Conservation (phyloP, 2,329 filamentous ascomycete genomes). For the Purpureocillium lavendulum region DNA sequence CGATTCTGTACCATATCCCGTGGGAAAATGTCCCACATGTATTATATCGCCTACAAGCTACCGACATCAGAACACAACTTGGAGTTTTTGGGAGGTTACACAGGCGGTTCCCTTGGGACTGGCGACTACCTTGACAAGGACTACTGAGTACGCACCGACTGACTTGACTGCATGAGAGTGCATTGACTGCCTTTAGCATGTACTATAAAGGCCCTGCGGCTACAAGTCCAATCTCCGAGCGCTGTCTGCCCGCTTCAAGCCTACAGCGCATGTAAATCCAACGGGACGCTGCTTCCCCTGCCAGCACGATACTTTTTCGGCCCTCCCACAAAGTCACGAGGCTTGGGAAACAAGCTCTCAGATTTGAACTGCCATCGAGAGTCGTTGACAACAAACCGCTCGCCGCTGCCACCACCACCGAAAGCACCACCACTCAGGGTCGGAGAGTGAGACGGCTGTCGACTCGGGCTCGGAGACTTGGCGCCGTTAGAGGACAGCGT, state of each 20-base stretch:
- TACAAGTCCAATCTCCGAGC: too few species aligned
- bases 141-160: too few species aligned
- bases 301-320: slow-evolving; percentile 80
- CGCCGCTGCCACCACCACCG: slow-evolving; percentile 8
- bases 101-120: too few species aligned
- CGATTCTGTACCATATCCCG: slow-evolving; percentile 15
- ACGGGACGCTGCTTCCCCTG: slow-evolving; percentile 84
- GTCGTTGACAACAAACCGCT: slow-evolving; percentile 60
- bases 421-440: slow-evolving; percentile 13
- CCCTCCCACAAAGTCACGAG: slow-evolving; percentile 69
- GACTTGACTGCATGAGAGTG: too few species aligned
- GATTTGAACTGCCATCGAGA: slow-evolving; percentile 79
- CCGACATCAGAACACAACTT: not conserved
- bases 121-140: too few species aligned
- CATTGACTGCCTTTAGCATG: too few species aligned
- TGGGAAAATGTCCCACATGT: slow-evolving; percentile 3
- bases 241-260: not conserved
- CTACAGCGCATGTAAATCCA: slow-evolving; percentile 58
- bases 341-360: slow-evolving; percentile 75
- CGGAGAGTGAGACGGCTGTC: slow-evolving; percentile 17
- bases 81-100: not conserved
- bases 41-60: not conserved
- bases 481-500: slow-evolving; percentile 60
- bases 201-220: too few species aligned
- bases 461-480: slow-evolving; percentile 39